A percentile compares a stretch with the other conserved stretches of the same genome.
Evolutionary conservation across 441 rosid species (phyloP).

Genomic region (Croton laevigatus): DNA sequence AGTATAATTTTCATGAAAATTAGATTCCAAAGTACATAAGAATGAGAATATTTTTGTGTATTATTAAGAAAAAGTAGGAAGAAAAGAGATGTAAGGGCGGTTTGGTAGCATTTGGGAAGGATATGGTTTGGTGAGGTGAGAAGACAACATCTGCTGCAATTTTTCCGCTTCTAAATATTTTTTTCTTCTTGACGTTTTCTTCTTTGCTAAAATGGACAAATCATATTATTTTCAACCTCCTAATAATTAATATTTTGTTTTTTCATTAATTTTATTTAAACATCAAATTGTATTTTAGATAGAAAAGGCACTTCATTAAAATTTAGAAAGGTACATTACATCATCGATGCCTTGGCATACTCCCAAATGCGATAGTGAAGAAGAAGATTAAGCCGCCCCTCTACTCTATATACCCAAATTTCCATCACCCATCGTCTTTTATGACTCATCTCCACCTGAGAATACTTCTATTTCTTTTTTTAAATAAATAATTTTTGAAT

Average conservation of each 20-base stretch:
- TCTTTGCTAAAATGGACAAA: neutral
- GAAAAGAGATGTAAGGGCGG: conserved; percentile 16
- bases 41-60: too few relatives aligned
- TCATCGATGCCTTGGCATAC: conserved; percentile 16
- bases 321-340: conserved; percentile 3
- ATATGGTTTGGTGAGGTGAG: conserved; percentile 38
- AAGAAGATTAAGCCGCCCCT: conserved; percentile 34
- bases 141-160: conserved; percentile 29
- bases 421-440: conserved; percentile 24
- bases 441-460: conserved; percentile 40
- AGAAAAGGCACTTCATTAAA: too few relatives aligned
- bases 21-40: too few relatives aligned
- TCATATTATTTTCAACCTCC: neutral
- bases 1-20: too few relatives aligned
- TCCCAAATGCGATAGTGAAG: neutral
- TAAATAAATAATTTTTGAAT: too few relatives aligned
- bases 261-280: too few relatives aligned
- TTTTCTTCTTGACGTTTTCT: conserved; percentile 26
- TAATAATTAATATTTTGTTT: neutral
- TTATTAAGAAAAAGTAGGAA: too few relatives aligned
- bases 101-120: conserved; percentile 30
- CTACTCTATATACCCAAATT: neutral
- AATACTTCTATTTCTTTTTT: neutral
- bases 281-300: too few relatives aligned
- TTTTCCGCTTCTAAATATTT: neutral